Percentiles rank a stretch among this genome's conserved stretches.
phyloP scores from a whole-genome alignment of 148 eudicot genomes.

The Cornus kousa region DNA sequence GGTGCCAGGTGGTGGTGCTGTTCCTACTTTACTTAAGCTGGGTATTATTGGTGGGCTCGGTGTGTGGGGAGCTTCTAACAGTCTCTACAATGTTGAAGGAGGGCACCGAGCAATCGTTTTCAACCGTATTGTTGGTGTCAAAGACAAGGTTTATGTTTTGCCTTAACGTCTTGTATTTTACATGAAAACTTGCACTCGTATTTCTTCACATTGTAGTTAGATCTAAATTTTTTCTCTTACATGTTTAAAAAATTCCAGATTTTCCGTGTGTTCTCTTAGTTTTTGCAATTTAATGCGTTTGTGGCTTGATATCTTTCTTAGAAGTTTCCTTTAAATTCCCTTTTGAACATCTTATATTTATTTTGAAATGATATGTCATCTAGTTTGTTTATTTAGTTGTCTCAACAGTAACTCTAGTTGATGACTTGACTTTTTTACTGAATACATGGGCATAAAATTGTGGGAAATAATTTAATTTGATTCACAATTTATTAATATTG shows the following conservation, averaged over 20 bases:
- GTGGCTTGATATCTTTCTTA: background rate
- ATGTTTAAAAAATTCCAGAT: background rate
- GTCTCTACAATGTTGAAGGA: constrained; percentile 92
- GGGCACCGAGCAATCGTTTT: constrained; percentile 94
- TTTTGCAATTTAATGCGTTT: background rate
- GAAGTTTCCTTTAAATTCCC: background rate
- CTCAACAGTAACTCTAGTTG: background rate
- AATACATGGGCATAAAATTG: background rate
- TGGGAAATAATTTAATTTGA: background rate
- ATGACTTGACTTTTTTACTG: too few relatives aligned
- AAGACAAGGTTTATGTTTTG: constrained; percentile 65
- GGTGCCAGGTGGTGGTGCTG: constrained; percentile 75
- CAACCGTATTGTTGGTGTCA: constrained; percentile 81
- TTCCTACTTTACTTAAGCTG: constrained; percentile 59
- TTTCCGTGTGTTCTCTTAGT: background rate
- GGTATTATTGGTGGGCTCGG: constrained; percentile 71
- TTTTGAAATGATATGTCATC: background rate
- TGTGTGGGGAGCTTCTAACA: constrained; percentile 64
- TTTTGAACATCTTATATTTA: background rate
- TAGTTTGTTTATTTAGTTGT: background rate
- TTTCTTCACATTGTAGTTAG: background rate
- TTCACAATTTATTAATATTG: background rate
- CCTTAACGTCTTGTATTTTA: background rate
- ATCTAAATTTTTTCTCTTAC: background rate
- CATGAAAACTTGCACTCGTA: background rate